phyloP scores from a whole-genome alignment of 2,329 filamentous ascomycete species.

The Fusarium anthophilum region DNA sequence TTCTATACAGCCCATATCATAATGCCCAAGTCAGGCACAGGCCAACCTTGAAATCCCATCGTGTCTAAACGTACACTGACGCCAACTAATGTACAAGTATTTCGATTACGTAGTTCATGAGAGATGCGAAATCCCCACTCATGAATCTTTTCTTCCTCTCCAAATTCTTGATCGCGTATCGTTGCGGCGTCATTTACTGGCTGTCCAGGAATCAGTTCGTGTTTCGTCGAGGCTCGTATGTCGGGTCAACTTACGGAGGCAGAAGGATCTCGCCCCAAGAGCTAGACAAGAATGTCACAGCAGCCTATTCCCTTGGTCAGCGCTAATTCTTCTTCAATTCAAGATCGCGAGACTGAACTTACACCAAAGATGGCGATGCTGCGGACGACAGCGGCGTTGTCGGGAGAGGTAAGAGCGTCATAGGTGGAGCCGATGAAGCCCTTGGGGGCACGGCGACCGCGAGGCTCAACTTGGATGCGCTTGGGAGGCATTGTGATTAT shows the following conservation, averaged over 20 bases:
- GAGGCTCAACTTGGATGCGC: constrained; percentile 62
- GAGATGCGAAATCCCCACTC: not conserved
- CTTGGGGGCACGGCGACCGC: constrained; percentile 51
- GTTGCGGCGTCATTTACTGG: constrained; percentile 37
- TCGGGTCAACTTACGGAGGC: constrained; percentile 62
- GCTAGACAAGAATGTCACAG: constrained; percentile 73
- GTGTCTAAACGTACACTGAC: constrained; percentile 43
- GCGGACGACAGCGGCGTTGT: constrained; percentile 75
- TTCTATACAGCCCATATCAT: constrained; percentile 33
- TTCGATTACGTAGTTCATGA: constrained; percentile 31
- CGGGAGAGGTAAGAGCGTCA: constrained; percentile 69
- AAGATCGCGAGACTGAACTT: constrained; percentile 47
- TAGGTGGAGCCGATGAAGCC: constrained; percentile 69
- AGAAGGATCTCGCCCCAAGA: constrained; percentile 74
- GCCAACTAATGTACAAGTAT: constrained; percentile 43
- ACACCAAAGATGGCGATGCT: constrained; percentile 76
- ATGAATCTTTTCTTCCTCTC: not conserved
- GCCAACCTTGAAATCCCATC: constrained; percentile 20
- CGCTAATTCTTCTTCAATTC: not conserved
- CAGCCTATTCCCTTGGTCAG: constrained; percentile 57
- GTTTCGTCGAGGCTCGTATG: not conserved
- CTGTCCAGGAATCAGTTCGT: constrained; percentile 24
- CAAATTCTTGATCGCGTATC: constrained; percentile 6
- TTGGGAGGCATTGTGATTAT: constrained; percentile 69
- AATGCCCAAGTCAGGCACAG: constrained; percentile 24